A percentile compares a stretch with the other conserved stretches of the same genome.
Evolutionary conservation across 2,329 filamentous ascomycete genomes (phyloP).

Genomic region (Aspergillus neoniger): DNA sequence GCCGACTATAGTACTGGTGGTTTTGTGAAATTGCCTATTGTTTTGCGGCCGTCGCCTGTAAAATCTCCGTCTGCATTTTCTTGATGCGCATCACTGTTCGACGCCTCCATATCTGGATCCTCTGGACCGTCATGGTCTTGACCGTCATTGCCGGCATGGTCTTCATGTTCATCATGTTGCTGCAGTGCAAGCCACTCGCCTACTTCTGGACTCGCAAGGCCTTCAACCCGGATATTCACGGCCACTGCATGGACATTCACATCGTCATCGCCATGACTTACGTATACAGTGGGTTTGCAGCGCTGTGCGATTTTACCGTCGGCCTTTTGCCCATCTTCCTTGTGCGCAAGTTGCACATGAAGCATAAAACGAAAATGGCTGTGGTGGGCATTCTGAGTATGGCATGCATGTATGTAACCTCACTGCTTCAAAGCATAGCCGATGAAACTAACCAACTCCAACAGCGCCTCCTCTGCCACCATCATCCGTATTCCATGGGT

Average conservation of each 20-base stretch:
- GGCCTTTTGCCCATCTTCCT: conserved; percentile 57
- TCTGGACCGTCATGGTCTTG: conserved; percentile 48
- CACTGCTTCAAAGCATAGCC: too few species aligned
- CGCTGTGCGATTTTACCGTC: conserved; percentile 54
- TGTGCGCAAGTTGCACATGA: conserved; percentile 59
- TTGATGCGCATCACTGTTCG: conserved; percentile 54
- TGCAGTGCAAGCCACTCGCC: conserved; percentile 55
- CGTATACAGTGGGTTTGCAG: conserved; percentile 36
- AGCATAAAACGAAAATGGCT: conserved; percentile 52
- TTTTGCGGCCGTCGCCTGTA: conserved; percentile 49
- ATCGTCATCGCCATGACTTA: conserved; percentile 39
- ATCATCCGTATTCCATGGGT: conserved; percentile 49
- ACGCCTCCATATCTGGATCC: conserved; percentile 49
- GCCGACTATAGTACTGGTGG: conserved; percentile 46
- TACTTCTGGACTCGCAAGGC: conserved; percentile 51
- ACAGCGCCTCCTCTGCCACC: conserved; percentile 47
- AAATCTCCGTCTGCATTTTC: conserved; percentile 56
- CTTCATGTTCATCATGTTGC: conserved; percentile 56
- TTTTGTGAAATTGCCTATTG: conserved; percentile 56
- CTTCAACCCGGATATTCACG: conserved; percentile 31
- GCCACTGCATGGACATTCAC: conserved; percentile 45
- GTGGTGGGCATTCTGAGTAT: conserved; percentile 52
- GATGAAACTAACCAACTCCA: not conserved
- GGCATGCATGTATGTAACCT: conserved; percentile 48
- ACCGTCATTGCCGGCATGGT: conserved; percentile 49